A percentile compares a stretch with the other conserved stretches of the same genome.
These are phyloP conservation scores for Entomortierella lignicola DNA, from an alignment of 192 early-diverging fungal genomes.

Conservation along the genomic window DNA sequence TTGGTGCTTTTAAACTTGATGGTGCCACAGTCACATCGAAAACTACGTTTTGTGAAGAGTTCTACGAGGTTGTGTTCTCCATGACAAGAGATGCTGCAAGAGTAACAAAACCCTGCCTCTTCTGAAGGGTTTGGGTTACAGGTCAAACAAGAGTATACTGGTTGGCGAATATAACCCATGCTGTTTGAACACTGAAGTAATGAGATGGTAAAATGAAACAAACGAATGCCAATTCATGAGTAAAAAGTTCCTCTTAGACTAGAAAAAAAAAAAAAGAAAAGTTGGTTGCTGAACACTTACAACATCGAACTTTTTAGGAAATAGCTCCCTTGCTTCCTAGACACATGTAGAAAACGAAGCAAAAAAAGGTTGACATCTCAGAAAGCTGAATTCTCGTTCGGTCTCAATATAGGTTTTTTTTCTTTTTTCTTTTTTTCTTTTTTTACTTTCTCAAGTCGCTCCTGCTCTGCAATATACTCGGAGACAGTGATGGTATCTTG, in stretches of 20 bases:
- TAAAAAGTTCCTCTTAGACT: no score
- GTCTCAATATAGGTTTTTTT: neutral
- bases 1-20: constrained; percentile 51
- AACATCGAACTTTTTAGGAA: constrained; percentile 53
- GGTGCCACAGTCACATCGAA: constrained; percentile 93
- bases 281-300: constrained; percentile 4
- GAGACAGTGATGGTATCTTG: constrained; percentile 54
- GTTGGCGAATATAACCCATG: constrained; percentile 82
- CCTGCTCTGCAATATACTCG: constrained; percentile 51
- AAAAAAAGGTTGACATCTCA: neutral
- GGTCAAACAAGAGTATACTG: constrained; percentile 84
- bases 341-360: neutral
- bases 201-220: neutral
- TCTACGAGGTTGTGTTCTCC: constrained; percentile 85
- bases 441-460: constrained; percentile 35
- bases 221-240: neutral
- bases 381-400: neutral
- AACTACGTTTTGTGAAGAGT: constrained; percentile 84
- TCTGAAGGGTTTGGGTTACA: constrained; percentile 63
- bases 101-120: constrained; percentile 65
- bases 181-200: constrained; percentile 71
- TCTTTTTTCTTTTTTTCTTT: no score
- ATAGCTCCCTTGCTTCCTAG: constrained; percentile 45
- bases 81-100: constrained; percentile 84
- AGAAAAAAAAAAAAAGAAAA: neutral